Evolutionary conservation across 2,329 filamentous ascomycete species (phyloP).

Genomic region (Cordyceps cateniannulata): DNA sequence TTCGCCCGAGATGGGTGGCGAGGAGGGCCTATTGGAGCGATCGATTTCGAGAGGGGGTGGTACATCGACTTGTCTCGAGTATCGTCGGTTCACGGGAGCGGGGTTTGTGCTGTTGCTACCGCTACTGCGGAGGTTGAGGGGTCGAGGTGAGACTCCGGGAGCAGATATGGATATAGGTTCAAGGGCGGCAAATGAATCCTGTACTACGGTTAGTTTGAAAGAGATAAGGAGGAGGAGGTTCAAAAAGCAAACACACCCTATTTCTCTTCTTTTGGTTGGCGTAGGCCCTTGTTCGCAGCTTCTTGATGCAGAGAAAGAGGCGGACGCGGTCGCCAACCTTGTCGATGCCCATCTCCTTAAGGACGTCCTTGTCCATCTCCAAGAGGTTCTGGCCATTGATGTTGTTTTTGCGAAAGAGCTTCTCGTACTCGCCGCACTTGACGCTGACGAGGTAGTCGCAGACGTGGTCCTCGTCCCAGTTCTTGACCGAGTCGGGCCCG

Average conservation of each 20-base stretch:
- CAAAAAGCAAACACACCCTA: conserved; percentile 53
- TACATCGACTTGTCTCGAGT: conserved; percentile 54
- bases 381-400: conserved; percentile 96
- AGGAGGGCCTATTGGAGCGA: conserved; percentile 16
- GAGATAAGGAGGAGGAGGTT: neutral
- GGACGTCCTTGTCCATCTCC: conserved; percentile 91
- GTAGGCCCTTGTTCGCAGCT: conserved; percentile 69
- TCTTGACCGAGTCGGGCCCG: conserved; percentile 67
- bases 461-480: conserved; percentile 88
- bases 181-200: conserved; percentile 80
- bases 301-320: conserved; percentile 79
- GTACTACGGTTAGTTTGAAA: neutral
- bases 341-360: conserved; percentile 97
- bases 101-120: conserved; percentile 25
- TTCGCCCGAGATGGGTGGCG: conserved; percentile 40
- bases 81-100: conserved; percentile 48
- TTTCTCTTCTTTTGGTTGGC: conserved; percentile 77
- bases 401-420: conserved; percentile 82
- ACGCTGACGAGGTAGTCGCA: conserved; percentile 87
- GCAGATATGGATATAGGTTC: conserved; percentile 48
- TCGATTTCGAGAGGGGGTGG: conserved; percentile 34
- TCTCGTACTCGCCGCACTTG: conserved; percentile 90
- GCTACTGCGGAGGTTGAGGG: conserved; percentile 47
- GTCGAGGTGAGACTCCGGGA: conserved; percentile 43
- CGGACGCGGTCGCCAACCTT: conserved; percentile 95